phyloP scores from a whole-genome alignment of 352 stramenopile genomes.

The Pythium volutum region DNA sequence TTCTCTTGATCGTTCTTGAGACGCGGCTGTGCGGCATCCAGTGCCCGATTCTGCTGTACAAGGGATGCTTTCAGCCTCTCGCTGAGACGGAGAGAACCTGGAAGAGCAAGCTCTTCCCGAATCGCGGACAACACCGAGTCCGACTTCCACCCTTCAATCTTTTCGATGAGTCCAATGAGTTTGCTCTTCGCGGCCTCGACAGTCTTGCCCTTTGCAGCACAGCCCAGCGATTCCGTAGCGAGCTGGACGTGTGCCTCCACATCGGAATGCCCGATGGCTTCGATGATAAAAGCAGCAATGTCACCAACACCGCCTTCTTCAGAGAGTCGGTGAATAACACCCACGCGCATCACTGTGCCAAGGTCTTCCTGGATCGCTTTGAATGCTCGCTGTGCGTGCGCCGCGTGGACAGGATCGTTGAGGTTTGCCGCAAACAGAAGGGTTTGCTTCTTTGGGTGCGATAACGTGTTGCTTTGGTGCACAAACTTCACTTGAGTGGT shows the following conservation, averaged over 20 bases:
- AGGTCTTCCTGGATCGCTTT: constrained; percentile 70
- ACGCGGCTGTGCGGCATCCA: constrained; percentile 31
- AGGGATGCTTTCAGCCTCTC: constrained; percentile 18
- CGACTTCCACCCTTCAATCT: constrained; percentile 16
- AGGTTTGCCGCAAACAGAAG: constrained; percentile 61
- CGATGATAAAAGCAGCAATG: constrained; percentile 46
- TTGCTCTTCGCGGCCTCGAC: constrained; percentile 48
- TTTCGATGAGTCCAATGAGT: constrained; percentile 39
- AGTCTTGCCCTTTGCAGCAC: constrained; percentile 52
- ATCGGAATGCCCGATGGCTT: constrained; percentile 52
- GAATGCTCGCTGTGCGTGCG: constrained; percentile 51
- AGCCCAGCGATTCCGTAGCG: constrained; percentile 52
- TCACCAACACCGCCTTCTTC: constrained; percentile 33
- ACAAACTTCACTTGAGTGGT: constrained; percentile 52
- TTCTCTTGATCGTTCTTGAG: constrained; percentile 28
- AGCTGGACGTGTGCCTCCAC: constrained; percentile 47
- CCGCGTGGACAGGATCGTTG: constrained; percentile 44
- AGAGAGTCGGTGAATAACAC: constrained; percentile 41
- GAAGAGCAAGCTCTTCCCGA: constrained; percentile 1
- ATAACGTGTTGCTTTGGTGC: constrained; percentile 44
- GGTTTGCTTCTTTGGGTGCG: constrained; percentile 67
- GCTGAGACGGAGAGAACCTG: background rate
- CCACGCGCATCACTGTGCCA: constrained; percentile 54
- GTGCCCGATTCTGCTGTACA: constrained; percentile 38
- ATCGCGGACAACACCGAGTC: constrained; percentile 20